These are phyloP conservation scores for Trichoderma arundinaceum DNA, from an alignment of 2,329 filamentous ascomycete species.

Conservation along the genomic window DNA sequence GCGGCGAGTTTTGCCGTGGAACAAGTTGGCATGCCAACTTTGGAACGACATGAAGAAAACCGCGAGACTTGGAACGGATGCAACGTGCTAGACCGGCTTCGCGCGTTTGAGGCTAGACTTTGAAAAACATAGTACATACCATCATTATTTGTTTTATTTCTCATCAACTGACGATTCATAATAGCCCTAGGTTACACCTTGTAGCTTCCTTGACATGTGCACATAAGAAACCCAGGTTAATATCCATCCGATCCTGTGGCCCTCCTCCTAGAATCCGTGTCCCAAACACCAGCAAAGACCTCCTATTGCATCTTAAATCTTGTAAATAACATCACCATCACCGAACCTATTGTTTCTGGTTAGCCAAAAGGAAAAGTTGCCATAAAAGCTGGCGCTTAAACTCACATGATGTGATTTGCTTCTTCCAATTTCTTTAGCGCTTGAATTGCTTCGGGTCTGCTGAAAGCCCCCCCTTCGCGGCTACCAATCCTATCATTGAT, in stretches of 20 bases:
- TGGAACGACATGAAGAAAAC: conserved; percentile 53
- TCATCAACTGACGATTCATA: conserved; percentile 16
- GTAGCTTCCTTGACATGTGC: neutral
- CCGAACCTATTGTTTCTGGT: conserved; percentile 53
- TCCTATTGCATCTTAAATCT: conserved; percentile 56
- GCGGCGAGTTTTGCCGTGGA: conserved; percentile 94
- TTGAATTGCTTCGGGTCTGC: conserved; percentile 72
- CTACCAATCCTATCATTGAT: conserved; percentile 74
- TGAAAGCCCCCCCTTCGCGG: conserved; percentile 65
- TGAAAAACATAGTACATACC: conserved; percentile 35
- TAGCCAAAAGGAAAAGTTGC: neutral
- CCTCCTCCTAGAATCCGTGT: neutral
- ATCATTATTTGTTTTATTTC: conserved; percentile 11
- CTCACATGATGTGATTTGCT: conserved; percentile 88
- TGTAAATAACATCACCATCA: conserved; percentile 71
- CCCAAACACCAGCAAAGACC: neutral
- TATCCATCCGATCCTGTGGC: neutral
- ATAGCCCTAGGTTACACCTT: neutral
- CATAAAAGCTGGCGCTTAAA: neutral
- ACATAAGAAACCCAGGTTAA: conserved; percentile 12
- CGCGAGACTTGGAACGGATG: conserved; percentile 68
- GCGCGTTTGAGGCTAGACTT: conserved; percentile 55
- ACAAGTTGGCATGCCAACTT: conserved; percentile 80
- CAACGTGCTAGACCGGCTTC: conserved; percentile 57
- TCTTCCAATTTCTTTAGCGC: conserved; percentile 82